Percentiles rank a stretch among this genome's conserved stretches.
phyloP scores from a whole-genome alignment of 208 protist genomes.

The Wallacemonas sp. region DNA sequence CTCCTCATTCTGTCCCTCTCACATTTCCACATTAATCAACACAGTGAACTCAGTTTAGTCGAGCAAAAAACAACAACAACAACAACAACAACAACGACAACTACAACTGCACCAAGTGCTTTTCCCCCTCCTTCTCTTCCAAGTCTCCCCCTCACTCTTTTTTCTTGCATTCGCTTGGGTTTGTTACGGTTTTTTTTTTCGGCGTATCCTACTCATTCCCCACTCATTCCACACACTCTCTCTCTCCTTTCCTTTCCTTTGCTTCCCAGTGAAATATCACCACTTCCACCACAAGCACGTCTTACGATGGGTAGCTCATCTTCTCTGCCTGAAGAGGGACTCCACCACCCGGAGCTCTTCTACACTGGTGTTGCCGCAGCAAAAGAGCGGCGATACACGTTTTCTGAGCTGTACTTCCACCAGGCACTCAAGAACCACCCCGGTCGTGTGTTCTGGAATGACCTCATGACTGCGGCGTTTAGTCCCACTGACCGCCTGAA shows the following conservation, averaged over 20 bases:
- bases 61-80: too few relatives aligned
- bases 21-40: too few relatives aligned
- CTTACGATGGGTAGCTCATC: conserved; percentile 4
- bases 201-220: too few relatives aligned
- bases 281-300: too few relatives aligned
- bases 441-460: conserved; percentile 35
- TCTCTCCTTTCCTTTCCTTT: too few relatives aligned
- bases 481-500: conserved; percentile 11
- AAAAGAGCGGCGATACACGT: conserved; percentile 42
- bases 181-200: conserved; percentile 3
- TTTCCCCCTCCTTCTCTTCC: background rate
- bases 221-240: too few relatives aligned
- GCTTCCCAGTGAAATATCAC: too few relatives aligned
- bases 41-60: too few relatives aligned
- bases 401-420: conserved; percentile 48
- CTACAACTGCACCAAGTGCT: background rate
- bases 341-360: conserved; percentile 31
- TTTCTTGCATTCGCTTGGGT: background rate
- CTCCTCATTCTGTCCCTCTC: too few relatives aligned
- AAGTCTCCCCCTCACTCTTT: background rate
- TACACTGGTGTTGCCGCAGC: conserved; percentile 30
- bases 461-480: conserved; percentile 11
- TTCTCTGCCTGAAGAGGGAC: conserved; percentile 14
- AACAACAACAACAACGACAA: too few relatives aligned
- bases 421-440: conserved; percentile 45